Evolutionary conservation across 2,329 filamentous ascomycete species (phyloP).

Genomic region (Talaromyces sp.): DNA sequence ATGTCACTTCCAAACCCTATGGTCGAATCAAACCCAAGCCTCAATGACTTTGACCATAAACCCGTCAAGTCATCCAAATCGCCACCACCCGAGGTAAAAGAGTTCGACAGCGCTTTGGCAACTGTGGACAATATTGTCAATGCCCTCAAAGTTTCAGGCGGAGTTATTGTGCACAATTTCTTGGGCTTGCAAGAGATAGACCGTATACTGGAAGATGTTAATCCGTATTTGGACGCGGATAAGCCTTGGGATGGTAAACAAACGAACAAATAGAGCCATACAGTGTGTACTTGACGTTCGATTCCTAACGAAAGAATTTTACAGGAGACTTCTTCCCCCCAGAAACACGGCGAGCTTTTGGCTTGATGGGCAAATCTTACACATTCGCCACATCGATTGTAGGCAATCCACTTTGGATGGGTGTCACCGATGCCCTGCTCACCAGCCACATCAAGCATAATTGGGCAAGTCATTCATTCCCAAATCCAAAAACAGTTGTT

Average conservation of each 20-base stretch:
- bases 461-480: neutral
- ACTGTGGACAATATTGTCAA: neutral
- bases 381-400: neutral
- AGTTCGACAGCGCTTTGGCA: neutral
- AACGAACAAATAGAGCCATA: neutral
- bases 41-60: neutral
- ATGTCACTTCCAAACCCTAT: neutral
- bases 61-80: neutral
- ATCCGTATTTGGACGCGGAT: neutral
- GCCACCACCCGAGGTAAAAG: neutral
- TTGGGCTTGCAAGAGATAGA: slow-evolving; percentile 14
- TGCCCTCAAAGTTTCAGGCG: neutral
- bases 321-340: slow-evolving; percentile 1
- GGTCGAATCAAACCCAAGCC: no score
- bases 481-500: neutral
- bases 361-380: slow-evolving; percentile 1
- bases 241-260: slow-evolving; percentile 1
- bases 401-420: neutral
- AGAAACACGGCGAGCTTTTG: neutral
- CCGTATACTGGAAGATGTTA: slow-evolving; percentile 15
- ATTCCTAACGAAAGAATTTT: neutral
- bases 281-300: neutral
- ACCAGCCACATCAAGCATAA: neutral
- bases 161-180: neutral
- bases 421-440: neutral